These are phyloP conservation scores for Chlorencoelia australis DNA, from an alignment of 2,329 filamentous ascomycete species.

Conservation along the genomic window DNA sequence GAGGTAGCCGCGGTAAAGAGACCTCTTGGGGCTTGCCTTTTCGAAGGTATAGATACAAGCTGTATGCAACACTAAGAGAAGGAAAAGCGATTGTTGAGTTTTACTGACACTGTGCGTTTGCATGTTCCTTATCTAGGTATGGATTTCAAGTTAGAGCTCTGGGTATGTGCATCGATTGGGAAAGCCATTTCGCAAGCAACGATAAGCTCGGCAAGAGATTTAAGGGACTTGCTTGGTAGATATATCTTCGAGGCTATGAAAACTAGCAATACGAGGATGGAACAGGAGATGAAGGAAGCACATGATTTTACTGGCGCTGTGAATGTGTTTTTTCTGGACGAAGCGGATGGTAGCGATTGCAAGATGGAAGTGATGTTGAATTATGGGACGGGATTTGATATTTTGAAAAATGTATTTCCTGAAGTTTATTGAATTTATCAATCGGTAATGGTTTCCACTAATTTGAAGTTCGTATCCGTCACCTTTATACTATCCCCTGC, in stretches of 20 bases:
- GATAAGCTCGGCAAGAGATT: neutral
- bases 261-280: conserved; percentile 1
- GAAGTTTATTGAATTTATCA: neutral
- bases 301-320: neutral
- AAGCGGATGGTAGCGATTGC: neutral
- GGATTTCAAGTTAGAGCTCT: neutral
- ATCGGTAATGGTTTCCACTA: too few species aligned
- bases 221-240: neutral
- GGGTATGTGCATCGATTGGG: neutral
- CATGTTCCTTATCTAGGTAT: neutral
- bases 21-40: neutral
- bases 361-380: neutral
- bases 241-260: neutral
- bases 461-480: conserved; percentile 2
- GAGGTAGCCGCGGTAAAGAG: neutral
- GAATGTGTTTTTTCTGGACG: neutral
- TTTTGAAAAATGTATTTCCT: neutral
- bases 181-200: neutral
- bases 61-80: too few species aligned
- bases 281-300: neutral
- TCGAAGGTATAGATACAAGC: neutral
- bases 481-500: neutral
- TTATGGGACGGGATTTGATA: neutral
- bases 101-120: neutral
- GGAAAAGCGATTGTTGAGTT: neutral